Evolutionary conservation across 306 rosid genomes (phyloP).

Genomic region (Corylus avellana): DNA sequence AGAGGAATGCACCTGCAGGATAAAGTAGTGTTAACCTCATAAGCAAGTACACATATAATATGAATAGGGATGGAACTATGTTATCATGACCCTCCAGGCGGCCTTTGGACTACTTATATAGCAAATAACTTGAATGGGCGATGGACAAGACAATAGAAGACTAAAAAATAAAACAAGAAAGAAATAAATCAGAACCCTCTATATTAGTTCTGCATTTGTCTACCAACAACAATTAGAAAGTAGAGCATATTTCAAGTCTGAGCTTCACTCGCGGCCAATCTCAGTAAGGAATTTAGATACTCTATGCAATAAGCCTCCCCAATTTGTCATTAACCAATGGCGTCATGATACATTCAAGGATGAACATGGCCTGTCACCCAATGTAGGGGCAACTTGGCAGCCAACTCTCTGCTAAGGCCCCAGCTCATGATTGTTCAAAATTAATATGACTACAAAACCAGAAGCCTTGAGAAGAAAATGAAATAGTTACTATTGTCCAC

Average conservation of each 20-base stretch:
- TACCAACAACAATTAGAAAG: neutral
- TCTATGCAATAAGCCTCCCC: neutral
- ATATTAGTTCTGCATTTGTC: neutral
- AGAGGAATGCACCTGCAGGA: conserved; percentile 77
- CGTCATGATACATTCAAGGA: neutral
- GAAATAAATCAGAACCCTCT: neutral
- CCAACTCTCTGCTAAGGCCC: conserved; percentile 1
- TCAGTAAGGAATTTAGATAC: neutral
- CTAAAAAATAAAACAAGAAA: neutral
- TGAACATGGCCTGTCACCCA: neutral
- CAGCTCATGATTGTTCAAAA: neutral
- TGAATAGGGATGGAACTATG: conserved; percentile 6
- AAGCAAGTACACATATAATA: conserved; percentile 23
- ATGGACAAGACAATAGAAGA: conserved; percentile 2
- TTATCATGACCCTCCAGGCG: neutral
- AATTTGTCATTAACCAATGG: too few relatives aligned
- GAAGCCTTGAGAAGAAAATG: neutral
- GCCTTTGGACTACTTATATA: neutral
- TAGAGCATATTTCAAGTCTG: neutral
- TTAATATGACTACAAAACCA: neutral
- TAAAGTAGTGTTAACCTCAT: conserved; percentile 17
- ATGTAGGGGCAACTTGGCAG: neutral
- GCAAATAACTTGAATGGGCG: neutral
- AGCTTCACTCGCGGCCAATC: neutral
- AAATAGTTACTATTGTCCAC: neutral